Conservation (phyloP, 73 alveolate species). For the Paramecium octaurelia region DNA sequence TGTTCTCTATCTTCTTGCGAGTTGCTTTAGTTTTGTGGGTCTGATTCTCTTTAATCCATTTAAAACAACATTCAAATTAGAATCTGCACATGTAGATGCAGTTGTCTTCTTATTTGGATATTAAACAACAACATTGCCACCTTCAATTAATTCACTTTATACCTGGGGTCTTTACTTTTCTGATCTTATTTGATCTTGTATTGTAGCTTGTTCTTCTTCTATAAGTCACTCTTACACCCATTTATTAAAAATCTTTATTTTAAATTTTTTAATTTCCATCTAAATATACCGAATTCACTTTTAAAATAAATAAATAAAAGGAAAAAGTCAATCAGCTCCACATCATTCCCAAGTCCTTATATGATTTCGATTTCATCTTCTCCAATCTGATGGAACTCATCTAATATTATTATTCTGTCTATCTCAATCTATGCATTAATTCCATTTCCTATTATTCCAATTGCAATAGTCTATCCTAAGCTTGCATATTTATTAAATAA, state of each 20-base stretch:
- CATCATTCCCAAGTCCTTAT: neutral
- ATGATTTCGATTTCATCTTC: neutral
- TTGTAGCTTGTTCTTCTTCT: constrained; percentile 63
- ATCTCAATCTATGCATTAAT: neutral
- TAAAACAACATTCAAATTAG: constrained; percentile 49
- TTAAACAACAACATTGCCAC: constrained; percentile 65
- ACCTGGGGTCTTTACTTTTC: constrained; percentile 75
- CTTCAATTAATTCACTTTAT: neutral
- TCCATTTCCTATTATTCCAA: neutral
- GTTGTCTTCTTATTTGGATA: constrained; percentile 64
- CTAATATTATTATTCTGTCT: neutral
- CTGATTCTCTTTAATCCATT: constrained; percentile 70
- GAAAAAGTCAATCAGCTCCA: neutral
- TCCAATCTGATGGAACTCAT: neutral
- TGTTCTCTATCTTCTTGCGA: constrained; percentile 68
- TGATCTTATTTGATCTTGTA: constrained; percentile 63
- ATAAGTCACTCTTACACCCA: constrained; percentile 64
- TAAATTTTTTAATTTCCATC: neutral
- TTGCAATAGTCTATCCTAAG: neutral
- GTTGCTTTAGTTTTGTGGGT: constrained; percentile 58
- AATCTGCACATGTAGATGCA: constrained; percentile 63
- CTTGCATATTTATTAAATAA: neutral
- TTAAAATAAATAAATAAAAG: constrained; percentile 37
- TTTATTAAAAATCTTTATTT: constrained; percentile 4
- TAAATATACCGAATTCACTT: neutral